Evolutionary conservation across 305 asterid genomes (phyloP), one percentile per base, ranked within the genome.

Genomic region (Andrographis paniculata): DNA sequence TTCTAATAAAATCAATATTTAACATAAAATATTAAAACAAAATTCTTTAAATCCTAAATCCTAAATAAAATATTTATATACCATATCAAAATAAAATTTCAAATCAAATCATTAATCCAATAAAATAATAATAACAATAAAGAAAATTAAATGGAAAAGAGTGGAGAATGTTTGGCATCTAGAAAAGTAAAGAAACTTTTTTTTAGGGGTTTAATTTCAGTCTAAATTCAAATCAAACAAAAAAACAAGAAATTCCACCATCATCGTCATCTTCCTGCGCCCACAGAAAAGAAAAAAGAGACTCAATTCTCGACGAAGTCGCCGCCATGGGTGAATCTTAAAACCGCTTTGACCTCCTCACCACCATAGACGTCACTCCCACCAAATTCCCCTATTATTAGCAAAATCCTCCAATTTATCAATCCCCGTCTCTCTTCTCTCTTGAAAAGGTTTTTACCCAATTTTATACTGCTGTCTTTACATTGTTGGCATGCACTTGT

Each of bases 161-260:
- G 42, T 37, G 42, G 42, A 37, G 42, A 37, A 37, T n/a, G 42
- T 1, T 13, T 37, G 14, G 42, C 42, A n/a, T 37, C 42, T 37
- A 1, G 7, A 37, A 37, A 37, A 37, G 12, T n/a, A n/a, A n/a
- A n/a, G n/a, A n/a, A n/a, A n/a, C n/a, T n/a, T n/a, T n/a, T n/a
- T n/a, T n/a, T n/a, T n/a, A 9, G 16, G 14, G 12, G 1, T 4
- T 37, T 37, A 3, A 37, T 13, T 37, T 14, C 17, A 37, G 42
- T 13, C 42, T 17, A 37, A n/a, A n/a, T n/a, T n/a, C n/a, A 13
- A 7, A 37, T 13, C 17, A 37, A n/a, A 4, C 4, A 24, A 4
- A 24, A 24, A 4, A 33, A 33, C 14, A 13, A 33, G 42, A 37
- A 37, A 17, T 13, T 13, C 4, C 1, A 17, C 14, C 38, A 33